These are phyloP conservation scores for Chrysoporthe cubensis DNA, from an alignment of 2,329 filamentous ascomycete genomes.

Conservation along the genomic window DNA sequence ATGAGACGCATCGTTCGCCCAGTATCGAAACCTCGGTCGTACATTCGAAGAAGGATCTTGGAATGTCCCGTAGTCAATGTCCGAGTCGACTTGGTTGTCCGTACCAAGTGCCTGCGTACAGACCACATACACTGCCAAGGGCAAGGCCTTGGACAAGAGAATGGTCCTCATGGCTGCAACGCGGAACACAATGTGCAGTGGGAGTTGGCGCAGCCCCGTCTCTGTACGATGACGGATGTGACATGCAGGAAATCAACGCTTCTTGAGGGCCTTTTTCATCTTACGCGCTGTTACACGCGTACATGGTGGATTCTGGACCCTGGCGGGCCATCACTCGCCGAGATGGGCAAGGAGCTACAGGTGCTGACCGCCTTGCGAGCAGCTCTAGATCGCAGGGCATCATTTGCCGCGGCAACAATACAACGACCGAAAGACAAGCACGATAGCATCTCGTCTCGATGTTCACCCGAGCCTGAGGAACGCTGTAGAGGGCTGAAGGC, in stretches of 20 bases:
- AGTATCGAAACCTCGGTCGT: slow-evolving; percentile 15
- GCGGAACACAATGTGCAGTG: not conserved
- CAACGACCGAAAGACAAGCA: not conserved
- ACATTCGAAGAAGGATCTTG: slow-evolving; percentile 14
- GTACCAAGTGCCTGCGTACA: not conserved
- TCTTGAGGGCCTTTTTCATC: not conserved
- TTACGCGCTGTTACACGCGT: not conserved
- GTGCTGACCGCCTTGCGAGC: not conserved
- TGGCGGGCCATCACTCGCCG: not conserved
- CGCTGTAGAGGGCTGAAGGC: not conserved
- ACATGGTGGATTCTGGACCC: not conserved
- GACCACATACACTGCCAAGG: not conserved
- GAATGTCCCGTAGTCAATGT: slow-evolving; percentile 17
- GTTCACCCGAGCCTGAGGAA: not conserved
- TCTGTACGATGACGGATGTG: not conserved
- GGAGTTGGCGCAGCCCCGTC: not conserved
- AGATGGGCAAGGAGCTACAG: not conserved
- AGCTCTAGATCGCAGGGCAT: too few species aligned
- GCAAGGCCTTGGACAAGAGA: not conserved
- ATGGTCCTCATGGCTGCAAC: not conserved
- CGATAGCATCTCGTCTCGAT: not conserved
- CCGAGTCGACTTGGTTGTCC: slow-evolving; percentile 1
- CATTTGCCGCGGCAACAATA: not conserved
- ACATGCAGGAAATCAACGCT: not conserved
- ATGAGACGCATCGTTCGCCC: slow-evolving; percentile 12